These are phyloP conservation scores for Pseudogymnoascus sp. DNA, from an alignment of 2,329 filamentous ascomycete genomes.

Conservation along the genomic window DNA sequence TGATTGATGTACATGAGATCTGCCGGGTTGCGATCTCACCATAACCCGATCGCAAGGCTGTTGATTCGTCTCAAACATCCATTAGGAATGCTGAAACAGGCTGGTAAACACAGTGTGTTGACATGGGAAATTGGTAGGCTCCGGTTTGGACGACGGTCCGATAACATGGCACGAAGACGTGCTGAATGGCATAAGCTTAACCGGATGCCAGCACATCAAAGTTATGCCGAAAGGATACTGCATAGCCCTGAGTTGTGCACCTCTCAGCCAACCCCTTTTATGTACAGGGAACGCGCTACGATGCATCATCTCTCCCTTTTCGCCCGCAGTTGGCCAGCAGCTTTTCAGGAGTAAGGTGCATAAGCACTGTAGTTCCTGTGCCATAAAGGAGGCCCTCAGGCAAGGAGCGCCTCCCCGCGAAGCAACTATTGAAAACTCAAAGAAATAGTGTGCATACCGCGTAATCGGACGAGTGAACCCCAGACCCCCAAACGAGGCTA, in stretches of 20 bases:
- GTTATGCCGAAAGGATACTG: neutral
- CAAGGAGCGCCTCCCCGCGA: neutral
- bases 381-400: neutral
- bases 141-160: neutral
- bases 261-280: constrained; percentile 2
- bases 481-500: constrained; percentile 7
- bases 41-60: constrained; percentile 1
- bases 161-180: neutral
- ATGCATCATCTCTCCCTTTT: neutral
- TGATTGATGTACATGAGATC: constrained; percentile 9
- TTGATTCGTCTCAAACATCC: neutral
- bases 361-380: neutral
- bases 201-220: neutral
- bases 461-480: constrained; percentile 1
- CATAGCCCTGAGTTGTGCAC: neutral
- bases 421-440: constrained; percentile 1
- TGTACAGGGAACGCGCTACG: neutral
- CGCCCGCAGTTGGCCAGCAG: neutral
- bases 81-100: neutral
- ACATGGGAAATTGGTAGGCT: constrained; percentile 8
- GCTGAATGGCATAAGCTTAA: constrained; percentile 3
- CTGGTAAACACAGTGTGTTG: constrained; percentile 1
- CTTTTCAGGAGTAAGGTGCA: neutral
- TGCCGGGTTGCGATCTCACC: neutral
- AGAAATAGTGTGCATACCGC: neutral